Evolutionary conservation across 2,329 filamentous ascomycete genomes (phyloP), one percentile per base, ranked within the genome.

Genomic region (Monilinia aucupariae): DNA sequence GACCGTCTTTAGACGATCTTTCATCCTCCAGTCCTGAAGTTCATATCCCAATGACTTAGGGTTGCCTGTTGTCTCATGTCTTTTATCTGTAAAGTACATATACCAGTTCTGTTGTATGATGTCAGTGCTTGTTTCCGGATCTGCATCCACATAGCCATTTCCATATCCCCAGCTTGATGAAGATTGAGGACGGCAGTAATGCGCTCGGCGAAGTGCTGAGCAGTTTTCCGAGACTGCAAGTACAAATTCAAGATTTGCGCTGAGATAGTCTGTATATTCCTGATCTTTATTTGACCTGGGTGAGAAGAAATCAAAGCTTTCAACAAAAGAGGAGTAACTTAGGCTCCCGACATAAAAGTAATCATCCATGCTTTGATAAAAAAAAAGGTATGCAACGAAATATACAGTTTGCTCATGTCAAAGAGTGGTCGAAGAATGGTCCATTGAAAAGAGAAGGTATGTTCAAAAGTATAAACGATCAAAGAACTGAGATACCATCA

Each of bases 61-160:
- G 69, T 92, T 91, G 27, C 92, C 94, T 43, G 91, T 93, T 27
- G 91, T 94, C 75, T 97, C 94, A 77, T 99, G 94, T 60, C 93
- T 88, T 77, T 97, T 97, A 76, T 99, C 94, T 67, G 93, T 97
- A 76, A 90, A 99, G 78, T 99, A 99, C 93, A 97, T 97, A 80
- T 96, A 97, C 85, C 96, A 99, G 69, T 91, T 96, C 89, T 96
- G 76, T 62, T 59, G n/a, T 30, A 54, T n/a, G 3, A 34, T 32
- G 60, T 72, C 63, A 72, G 71, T 65, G 34, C 54, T 22, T n/a
- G 55, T 17, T 45, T 60, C 41, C 30, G 34, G 20, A 8, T 9
- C 41, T 30, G 32, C 5, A 30, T 25, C 51, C 45, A 25, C 60
- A 25, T 39, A 10, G n/a, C 25, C 25, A 39, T 52, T 20, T 30